phyloP scores from a whole-genome alignment of 345 rosid genomes.

The Populus nigra region DNA sequence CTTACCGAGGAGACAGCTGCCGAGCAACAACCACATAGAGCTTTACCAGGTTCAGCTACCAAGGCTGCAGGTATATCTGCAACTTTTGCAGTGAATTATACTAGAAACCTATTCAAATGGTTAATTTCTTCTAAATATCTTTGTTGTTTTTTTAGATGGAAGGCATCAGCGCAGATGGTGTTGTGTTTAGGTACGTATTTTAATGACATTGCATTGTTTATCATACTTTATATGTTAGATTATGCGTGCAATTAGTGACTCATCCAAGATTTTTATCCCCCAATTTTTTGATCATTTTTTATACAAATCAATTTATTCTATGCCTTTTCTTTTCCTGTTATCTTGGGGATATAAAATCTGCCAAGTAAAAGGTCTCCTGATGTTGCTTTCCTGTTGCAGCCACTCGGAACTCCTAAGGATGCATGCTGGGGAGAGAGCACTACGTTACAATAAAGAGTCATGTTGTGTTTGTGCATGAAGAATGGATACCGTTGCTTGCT shows the following conservation, averaged over 20 bases:
- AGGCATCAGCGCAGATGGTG: background rate
- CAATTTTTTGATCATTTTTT: too few relatives aligned
- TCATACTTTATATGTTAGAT: background rate
- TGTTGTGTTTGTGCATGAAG: conserved; percentile 12
- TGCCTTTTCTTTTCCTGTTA: background rate
- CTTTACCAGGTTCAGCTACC: background rate
- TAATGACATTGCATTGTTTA: background rate
- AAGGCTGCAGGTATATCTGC: conserved; percentile 11
- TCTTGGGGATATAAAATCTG: background rate
- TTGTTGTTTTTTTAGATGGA: too few relatives aligned
- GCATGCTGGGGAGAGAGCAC: background rate
- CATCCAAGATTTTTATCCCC: background rate
- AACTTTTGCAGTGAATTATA: background rate
- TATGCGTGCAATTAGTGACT: too few relatives aligned
- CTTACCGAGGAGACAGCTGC: conserved; percentile 3
- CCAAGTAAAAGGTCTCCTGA: background rate
- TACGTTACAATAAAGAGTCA: background rate
- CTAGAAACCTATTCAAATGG: background rate
- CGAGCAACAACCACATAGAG: background rate
- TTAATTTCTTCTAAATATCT: background rate
- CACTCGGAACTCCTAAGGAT: background rate
- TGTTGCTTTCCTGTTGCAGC: background rate
- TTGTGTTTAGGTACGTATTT: background rate
- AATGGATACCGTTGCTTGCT: background rate
- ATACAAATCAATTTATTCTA: background rate